These are phyloP conservation scores for Lipomyces orientalis DNA, from an alignment of 805 yeast genomes.

Conservation along the genomic window DNA sequence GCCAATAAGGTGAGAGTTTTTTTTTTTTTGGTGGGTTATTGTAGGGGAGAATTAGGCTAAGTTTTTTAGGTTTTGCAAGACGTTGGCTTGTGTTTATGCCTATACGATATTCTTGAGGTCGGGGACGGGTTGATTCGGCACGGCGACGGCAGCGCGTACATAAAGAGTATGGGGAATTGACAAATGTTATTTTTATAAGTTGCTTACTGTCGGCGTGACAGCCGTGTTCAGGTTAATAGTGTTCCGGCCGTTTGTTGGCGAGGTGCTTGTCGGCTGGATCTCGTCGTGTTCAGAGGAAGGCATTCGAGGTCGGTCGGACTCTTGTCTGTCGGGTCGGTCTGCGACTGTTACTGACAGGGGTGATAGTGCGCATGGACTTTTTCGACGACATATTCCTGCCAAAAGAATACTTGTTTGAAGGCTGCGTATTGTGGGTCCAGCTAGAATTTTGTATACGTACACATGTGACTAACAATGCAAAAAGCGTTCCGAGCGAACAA, in stretches of 20 bases:
- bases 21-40: too few relatives aligned
- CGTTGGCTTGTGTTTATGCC: conserved; percentile 80
- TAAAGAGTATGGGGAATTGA: conserved; percentile 27
- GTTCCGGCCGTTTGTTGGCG: conserved; percentile 95
- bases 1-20: conserved; percentile 62
- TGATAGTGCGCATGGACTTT: conserved; percentile 71
- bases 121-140: conserved; percentile 90
- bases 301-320: conserved; percentile 60
- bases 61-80: conserved; percentile 63
- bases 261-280: conserved; percentile 90
- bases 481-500: conserved; percentile 64
- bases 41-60: neutral
- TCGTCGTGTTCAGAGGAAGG: conserved; percentile 88
- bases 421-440: conserved; percentile 58
- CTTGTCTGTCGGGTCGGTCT: conserved; percentile 9
- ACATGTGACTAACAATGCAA: neutral
- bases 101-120: conserved; percentile 81
- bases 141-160: conserved; percentile 80
- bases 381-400: conserved; percentile 94
- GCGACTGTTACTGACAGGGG: neutral
- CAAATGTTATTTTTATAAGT: too few relatives aligned
- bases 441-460: neutral
- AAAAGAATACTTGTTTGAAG: conserved; percentile 77
- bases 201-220: conserved; percentile 3
- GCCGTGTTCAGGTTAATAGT: conserved; percentile 76